Evolutionary conservation across 805 yeast genomes (phyloP).

Genomic region (Priceomyces melissophilus): DNA sequence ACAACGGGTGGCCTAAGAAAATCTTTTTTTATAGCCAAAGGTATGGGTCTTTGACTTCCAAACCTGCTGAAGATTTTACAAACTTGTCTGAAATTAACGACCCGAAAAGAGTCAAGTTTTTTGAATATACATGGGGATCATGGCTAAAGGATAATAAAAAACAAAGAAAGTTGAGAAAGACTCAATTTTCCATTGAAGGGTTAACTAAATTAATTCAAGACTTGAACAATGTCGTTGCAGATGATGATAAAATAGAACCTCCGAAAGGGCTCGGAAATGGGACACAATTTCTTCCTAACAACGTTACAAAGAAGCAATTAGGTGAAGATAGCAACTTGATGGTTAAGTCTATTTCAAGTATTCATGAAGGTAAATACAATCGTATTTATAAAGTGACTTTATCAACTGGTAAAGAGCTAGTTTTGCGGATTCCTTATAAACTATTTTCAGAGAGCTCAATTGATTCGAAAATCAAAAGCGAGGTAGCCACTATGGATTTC

Average conservation of each 20-base stretch:
- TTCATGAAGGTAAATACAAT: conserved; percentile 94
- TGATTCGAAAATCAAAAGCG: conserved; percentile 71
- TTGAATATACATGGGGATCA: conserved; percentile 91
- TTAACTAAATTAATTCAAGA: conserved; percentile 50
- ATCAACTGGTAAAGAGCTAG: conserved; percentile 56
- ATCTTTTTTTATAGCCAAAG: too few relatives aligned
- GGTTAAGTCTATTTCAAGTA: conserved; percentile 71
- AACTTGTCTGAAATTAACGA: conserved; percentile 58
- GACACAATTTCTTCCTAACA: conserved; percentile 46
- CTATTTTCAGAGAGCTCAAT: conserved; percentile 64
- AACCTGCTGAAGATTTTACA: conserved; percentile 47
- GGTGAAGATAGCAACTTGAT: conserved; percentile 45
- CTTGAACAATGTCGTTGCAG: conserved; percentile 31
- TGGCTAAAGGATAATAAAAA: conserved; percentile 79
- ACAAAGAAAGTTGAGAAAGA: conserved; percentile 73
- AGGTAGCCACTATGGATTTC: conserved; percentile 92
- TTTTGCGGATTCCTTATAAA: conserved; percentile 83
- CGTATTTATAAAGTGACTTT: conserved; percentile 74
- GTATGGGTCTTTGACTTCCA: conserved; percentile 6
- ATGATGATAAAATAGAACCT: conserved; percentile 18
- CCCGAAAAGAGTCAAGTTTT: conserved; percentile 68
- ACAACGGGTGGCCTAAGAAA: too few relatives aligned
- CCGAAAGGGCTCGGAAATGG: conserved; percentile 42
- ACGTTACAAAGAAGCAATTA: conserved; percentile 38
- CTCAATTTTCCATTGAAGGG: conserved; percentile 81